Base-by-base conservation (phyloP, 2,329 filamentous ascomycete species). In the Alternaria panax region DNA sequence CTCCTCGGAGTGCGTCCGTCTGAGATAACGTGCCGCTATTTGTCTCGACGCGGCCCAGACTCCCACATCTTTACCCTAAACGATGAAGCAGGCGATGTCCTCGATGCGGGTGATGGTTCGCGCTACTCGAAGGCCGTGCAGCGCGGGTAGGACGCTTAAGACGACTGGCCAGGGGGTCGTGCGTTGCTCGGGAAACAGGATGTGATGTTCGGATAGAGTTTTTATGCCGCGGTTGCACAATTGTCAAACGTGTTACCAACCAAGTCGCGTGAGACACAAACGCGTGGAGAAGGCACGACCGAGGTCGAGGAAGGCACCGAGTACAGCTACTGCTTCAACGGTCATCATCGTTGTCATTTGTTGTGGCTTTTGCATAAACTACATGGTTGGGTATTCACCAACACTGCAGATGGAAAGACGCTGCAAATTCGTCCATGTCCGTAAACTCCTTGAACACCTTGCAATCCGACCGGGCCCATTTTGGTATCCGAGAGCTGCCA, bases 331-430 rank as follows among this genome's bases (percentile, higher is more conserved):
- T 42, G 51, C 32, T 54, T 57, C 57, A 57, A 57, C 60, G 51
- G 53, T 51, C 55, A 55, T 45, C 32, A 41, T 30, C 30, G 30
- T 62, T 66, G 65, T 63, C 64, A 67, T 57, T 48, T 36, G 28
- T 34, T 68, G 65, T 54, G 59, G 69, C 65, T 69, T 76, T 74
- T 76, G 71, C 68, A 69, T 75, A 76, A 64, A 76, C 71, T 76
- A 77, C 72, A 75, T 64, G 70, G 67, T 64, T 51, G 62, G 53
- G 57, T 61, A 70, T 65, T 54, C 61, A 42, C 43, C 42, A 53
- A 51, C 52, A 53, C 48, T 57, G 54, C 50, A 63, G 38, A 68
- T 59, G 36, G 64, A 46, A 51, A 72, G 63, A 67, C 69, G 68
- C 69, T 74, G 57, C 67, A 72, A 72, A 70, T 69, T 73, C 56